A percentile compares a stretch with the other conserved stretches of the same genome.
These are phyloP conservation scores for Podospora fimiseda DNA, from an alignment of 495 filamentous ascomycete genomes.

Conservation along the genomic window DNA sequence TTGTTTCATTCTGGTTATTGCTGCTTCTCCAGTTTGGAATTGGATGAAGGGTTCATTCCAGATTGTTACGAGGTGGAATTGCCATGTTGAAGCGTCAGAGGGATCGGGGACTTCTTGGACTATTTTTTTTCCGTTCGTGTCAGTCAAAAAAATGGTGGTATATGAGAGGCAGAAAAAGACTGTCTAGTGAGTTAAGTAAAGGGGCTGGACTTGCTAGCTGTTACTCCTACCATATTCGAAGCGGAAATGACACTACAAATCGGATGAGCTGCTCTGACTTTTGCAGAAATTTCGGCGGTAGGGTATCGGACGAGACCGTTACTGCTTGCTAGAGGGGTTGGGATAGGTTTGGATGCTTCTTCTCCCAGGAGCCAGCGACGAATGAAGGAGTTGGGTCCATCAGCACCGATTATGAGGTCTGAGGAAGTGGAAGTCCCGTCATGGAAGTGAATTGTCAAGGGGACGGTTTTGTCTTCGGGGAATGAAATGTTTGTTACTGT, in stretches of 20 bases:
- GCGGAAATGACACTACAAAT: neutral
- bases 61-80: slow-evolving; percentile 2
- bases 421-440: neutral
- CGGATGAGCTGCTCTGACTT: neutral
- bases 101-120: slow-evolving; percentile 8
- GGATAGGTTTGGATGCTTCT: neutral
- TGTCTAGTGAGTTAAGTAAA: no score
- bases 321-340: neutral
- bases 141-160: neutral
- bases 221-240: neutral
- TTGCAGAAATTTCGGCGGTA: neutral
- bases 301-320: slow-evolving; percentile 4
- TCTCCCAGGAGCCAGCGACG: slow-evolving; percentile 4
- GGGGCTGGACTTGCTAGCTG: neutral
- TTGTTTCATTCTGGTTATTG: neutral
- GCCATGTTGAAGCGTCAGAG: neutral
- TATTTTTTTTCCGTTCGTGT: neutral
- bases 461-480: neutral
- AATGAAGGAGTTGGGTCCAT: slow-evolving; percentile 1
- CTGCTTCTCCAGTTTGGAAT: neutral
- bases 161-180: neutral
- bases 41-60: slow-evolving; percentile 2
- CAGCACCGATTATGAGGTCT: slow-evolving; percentile 4
- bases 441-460: neutral
- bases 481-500: neutral